Evolutionary conservation across 106 monocot species (phyloP).

Genomic region (Iris macrosiphon): DNA sequence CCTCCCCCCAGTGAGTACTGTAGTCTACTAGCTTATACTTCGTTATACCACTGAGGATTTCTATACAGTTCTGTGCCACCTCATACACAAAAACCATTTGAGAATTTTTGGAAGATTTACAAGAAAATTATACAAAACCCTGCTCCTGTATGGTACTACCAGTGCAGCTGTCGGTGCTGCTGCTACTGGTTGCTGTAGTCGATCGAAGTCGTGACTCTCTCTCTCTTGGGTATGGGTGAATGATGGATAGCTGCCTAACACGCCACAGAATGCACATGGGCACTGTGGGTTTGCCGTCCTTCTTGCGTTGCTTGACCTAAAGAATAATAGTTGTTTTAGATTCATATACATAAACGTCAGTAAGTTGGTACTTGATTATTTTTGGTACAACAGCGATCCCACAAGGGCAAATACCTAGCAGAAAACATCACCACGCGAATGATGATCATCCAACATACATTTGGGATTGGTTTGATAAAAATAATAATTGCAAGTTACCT

Average conservation of each 20-base stretch:
- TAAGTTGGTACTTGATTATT: too few relatives aligned
- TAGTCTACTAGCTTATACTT: too few relatives aligned
- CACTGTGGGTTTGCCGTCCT: conserved; percentile 11
- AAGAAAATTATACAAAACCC: not conserved
- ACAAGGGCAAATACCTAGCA: too few relatives aligned
- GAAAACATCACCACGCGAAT: too few relatives aligned
- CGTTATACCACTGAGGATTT: too few relatives aligned
- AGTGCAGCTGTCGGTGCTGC: not conserved
- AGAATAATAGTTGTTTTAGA: too few relatives aligned
- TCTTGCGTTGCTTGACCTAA: too few relatives aligned
- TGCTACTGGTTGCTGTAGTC: not conserved
- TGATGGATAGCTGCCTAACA: conserved; percentile 29
- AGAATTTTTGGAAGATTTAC: not conserved
- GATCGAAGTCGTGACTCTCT: conserved; percentile 1
- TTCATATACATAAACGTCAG: too few relatives aligned
- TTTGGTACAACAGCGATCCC: too few relatives aligned
- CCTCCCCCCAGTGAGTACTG: conserved; percentile 9
- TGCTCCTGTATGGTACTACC: not conserved
- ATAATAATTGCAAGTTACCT: too few relatives aligned
- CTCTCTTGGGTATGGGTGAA: conserved; percentile 41
- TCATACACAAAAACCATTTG: not conserved
- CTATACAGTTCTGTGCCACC: not conserved
- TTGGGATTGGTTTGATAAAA: too few relatives aligned
- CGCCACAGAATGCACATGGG: conserved; percentile 28
- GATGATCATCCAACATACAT: too few relatives aligned